Base-by-base conservation (phyloP, 148 eudicot genomes). In the Salicornia ramosissima region DNA sequence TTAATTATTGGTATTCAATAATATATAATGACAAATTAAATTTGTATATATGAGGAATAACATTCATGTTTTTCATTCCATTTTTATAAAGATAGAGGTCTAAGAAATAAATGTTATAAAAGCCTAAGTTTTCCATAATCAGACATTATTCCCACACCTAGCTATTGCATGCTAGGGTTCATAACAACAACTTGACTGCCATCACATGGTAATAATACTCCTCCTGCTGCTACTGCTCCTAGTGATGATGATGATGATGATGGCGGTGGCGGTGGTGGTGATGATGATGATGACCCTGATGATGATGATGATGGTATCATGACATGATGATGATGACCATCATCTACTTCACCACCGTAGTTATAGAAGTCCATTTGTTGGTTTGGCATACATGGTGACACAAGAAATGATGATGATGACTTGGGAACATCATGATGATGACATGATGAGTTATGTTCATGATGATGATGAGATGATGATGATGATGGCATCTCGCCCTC, bases 251-350 rank as follows among this genome's bases (percentile, higher is more conserved):
- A 28, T 21, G 70, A 22, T 19, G 62, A 39, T 49, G 71, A 8
- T 4, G 71, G 63, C 16, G 74, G 59, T 5, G 73, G 46, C 21
- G 78, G 28, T 19, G 76, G n/a, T 24, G 79, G 15, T 56, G 79
- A 57, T 34, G 75, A 71, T 2, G 79, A 65, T 22, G 75, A 77
- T 12, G 76, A 67, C 1, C 68, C 60, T 28, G 78, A 58, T 50
- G 66, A 77, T 12, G 76, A 67, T 3, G 73, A 68, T 28, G 78
- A 58, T 50, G 66, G 65, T 43, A 71, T 71, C 46, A 77, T 67
- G 56, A 43, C 54, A 71, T 71, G 51, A 62, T 68, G 14, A 71
- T 71, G 51, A 62, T 68, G 14, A 24, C 39, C 61, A 75, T 75
- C 66, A 21, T 71, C 75, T n/a, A 59, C 43, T 60, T 67, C 46